Conservation (phyloP, 106 monocot genomes). For the Vanilla planifolia region DNA sequence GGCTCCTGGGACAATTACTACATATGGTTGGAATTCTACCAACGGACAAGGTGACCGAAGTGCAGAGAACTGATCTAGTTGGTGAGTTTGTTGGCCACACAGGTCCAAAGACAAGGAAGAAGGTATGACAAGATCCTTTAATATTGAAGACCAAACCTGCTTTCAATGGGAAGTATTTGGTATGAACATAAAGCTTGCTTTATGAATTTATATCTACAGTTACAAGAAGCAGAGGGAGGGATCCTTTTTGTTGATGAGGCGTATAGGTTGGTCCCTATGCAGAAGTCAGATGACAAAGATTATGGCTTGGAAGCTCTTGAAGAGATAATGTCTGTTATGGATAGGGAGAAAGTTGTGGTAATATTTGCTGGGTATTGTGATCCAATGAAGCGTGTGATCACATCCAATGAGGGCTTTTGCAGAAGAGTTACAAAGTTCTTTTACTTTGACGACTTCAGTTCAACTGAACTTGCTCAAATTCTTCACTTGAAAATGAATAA, state of each 20-base stretch:
- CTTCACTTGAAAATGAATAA: slow-evolving; percentile 66
- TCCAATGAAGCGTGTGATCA: slow-evolving; percentile 88
- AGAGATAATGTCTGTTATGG: slow-evolving; percentile 99
- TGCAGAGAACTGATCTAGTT: slow-evolving; percentile 92
- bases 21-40: slow-evolving; percentile 85
- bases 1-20: slow-evolving; percentile 81
- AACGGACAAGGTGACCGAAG: slow-evolving; percentile 89
- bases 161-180: background rate
- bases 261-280: slow-evolving; percentile 89
- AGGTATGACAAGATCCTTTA: slow-evolving; percentile 29
- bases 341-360: slow-evolving; percentile 73
- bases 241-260: slow-evolving; percentile 96
- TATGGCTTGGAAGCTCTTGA: slow-evolving; percentile 93
- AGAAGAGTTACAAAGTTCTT: slow-evolving; percentile 92
- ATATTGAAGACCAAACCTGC: background rate
- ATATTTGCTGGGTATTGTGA: slow-evolving; percentile 91
- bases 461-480: slow-evolving; percentile 68
- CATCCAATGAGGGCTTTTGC: slow-evolving; percentile 88
- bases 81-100: slow-evolving; percentile 99
- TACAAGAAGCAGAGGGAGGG: slow-evolving; percentile 90
- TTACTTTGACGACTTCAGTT: slow-evolving; percentile 69
- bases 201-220: slow-evolving; percentile 28
- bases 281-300: slow-evolving; percentile 90
- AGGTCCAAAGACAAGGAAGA: slow-evolving; percentile 91
- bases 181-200: too few species aligned